Evolutionary conservation across 352 stramenopile species (phyloP), one percentile per base, ranked within the genome.

Genomic region (Phytophthora tentaculata): DNA sequence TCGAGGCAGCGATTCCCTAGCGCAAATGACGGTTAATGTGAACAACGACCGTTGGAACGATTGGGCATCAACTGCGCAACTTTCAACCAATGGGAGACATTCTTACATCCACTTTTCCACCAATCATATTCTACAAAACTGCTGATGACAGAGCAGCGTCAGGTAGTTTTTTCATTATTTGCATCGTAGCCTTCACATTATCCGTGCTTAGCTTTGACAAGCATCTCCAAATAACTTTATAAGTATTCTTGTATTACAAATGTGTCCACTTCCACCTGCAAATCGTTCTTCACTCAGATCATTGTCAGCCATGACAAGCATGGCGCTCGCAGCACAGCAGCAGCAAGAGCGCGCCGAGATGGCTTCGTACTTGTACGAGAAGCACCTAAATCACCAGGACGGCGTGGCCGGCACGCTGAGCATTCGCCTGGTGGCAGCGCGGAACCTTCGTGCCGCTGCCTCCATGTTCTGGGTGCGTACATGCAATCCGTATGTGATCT

Each of bases 401-500:
- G 84, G 84, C 28, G 74, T 92, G 32, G 86, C 84, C 3, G 86
- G 86, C 19, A 87, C 78, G 57, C 71, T 94, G 39, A 89, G 73
- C 24, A 91, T 94, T 53, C 83, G 86, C 0, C 69, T 94, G 14
- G 73, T 94, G 16, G 84, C 88, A 32, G 86, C 86, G 35, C 81
- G 83, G 26, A 88, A 91, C 66, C 73, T 94, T 44, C 84, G 77
- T 19, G 84, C 84, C 19, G 83, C 79, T 9, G 69, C 84, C 23
- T 92, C 86, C 61, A 91, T 94, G 83, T 94, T 94, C 65, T 92
- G 86, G 80, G 75, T 88, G 47, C 86, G 84, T 57, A 91, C 83
- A 35, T 94, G 86, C 68, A 92, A 92, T 45, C 84, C 86, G 28
- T 94, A 94, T 69, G 83, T 94, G 66, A 94, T 94, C 61, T 94